Percentiles rank a stretch among this genome's conserved stretches.
Evolutionary conservation across 306 rosid genomes (phyloP).

Genomic region (Fragaria vesca): DNA sequence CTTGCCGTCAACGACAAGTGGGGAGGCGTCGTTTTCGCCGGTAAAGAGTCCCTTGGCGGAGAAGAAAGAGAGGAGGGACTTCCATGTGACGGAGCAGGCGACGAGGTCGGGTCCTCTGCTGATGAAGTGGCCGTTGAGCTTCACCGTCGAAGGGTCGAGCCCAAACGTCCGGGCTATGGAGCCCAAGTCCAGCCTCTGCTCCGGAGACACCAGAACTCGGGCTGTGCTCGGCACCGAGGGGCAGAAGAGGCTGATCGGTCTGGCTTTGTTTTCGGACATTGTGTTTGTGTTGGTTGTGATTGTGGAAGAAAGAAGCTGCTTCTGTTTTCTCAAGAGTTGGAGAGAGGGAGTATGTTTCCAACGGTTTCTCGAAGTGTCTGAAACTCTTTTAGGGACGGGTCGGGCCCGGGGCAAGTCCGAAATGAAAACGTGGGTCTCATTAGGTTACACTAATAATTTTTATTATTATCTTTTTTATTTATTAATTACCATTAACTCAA

Average conservation of each 20-base stretch:
- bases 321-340: neutral
- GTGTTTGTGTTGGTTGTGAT: neutral
- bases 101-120: conserved; percentile 63
- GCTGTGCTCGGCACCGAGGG: conserved; percentile 46
- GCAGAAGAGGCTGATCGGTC: conserved; percentile 49
- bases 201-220: conserved; percentile 27
- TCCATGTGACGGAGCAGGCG: conserved; percentile 76
- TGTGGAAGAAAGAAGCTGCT: neutral
- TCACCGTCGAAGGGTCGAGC: conserved; percentile 63
- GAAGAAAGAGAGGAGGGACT: conserved; percentile 69
- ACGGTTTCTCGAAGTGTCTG: conserved; percentile 39
- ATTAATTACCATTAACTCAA: too few species aligned
- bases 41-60: conserved; percentile 57
- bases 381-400: neutral
- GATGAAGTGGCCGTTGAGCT: conserved; percentile 70
- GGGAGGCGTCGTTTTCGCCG: conserved; percentile 31
- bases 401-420: neutral
- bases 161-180: conserved; percentile 57
- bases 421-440: neutral
- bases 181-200: conserved; percentile 65
- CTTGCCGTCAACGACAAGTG: conserved; percentile 63
- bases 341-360: conserved; percentile 23
- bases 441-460: too few species aligned
- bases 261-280: conserved; percentile 24
- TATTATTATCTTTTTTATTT: too few species aligned